Base-by-base conservation (phyloP, 139 green algal genomes). In the Chlorella sorokiniana region DNA sequence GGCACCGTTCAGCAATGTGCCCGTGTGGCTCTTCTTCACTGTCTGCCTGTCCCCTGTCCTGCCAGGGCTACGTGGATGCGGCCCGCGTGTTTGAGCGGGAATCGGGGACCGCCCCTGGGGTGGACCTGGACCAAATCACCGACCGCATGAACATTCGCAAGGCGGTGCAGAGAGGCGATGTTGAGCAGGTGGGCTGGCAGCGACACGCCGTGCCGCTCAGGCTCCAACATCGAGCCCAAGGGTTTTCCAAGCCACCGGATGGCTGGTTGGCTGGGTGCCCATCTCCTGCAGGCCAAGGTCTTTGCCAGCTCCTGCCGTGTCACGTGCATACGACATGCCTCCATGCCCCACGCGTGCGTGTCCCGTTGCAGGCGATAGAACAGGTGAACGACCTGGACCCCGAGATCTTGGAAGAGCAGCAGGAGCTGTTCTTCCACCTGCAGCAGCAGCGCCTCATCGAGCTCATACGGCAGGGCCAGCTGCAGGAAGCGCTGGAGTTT, bases 401-500 rank as follows among this genome's bases (percentile, higher is more conserved):
- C 16, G 42, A 96, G 89, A 96, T 98, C 33, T 84, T 99, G 56
- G 96, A 99, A 65, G 86, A 91, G 35, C 88, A 95, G 61, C 75
- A 88, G 1, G 61, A 88, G 40, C 92, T 99, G 65, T 93, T 93
- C 69, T 99, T 99, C 87, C 96, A 97, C 82, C 87, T 99, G 48
- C 95, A 99, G 82, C 96, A 98, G 88, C 96, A 99, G 91, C 90
- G 89, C 31, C 83, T 99, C 25, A 98, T 99, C 40, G 96, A 99
- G 90, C 87, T 99, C 29, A 96, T 99, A 29, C 86, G 95, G 2
- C 56, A 54, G 23, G 94, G 95, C 80, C 90, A 81, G 75, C 63
- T 83, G 44, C 91, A 96, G 42, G 89, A 94, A 44, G 96, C 96
- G 33, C 90, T 99, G 51, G 90, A 94, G 6, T 99, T 97, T 91